Conservation (phyloP, 169 alveolate species). For the Neospora caninum region DNA sequence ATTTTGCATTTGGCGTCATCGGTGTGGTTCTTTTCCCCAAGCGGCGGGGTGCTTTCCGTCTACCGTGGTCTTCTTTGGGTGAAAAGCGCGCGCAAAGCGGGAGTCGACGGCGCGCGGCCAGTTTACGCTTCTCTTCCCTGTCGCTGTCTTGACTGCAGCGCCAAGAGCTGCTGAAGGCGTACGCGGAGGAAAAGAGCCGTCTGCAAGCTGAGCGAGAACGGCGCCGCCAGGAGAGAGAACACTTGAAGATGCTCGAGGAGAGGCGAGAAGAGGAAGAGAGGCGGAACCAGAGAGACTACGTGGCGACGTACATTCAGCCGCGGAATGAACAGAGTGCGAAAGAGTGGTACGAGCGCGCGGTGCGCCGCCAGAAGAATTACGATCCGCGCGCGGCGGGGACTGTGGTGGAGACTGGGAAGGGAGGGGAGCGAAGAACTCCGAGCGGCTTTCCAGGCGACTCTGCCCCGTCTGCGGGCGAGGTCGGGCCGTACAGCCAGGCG, state of each 20-base stretch:
- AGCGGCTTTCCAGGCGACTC: neutral
- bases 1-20: too few species aligned
- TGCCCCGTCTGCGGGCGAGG: neutral
- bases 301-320: constrained; percentile 40
- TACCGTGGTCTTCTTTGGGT: too few species aligned
- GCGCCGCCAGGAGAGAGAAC: neutral
- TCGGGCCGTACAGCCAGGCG: neutral
- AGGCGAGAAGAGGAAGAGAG: neutral
- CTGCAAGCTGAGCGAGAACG: constrained; percentile 24
- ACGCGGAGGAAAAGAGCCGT: constrained; percentile 41
- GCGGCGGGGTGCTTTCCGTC: too few species aligned
- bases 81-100: too few species aligned
- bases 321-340: constrained; percentile 17
- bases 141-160: constrained; percentile 7
- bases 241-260: constrained; percentile 20
- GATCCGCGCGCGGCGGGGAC: constrained; percentile 43
- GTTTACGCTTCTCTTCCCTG: neutral
- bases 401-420: neutral
- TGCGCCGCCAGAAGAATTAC: constrained; percentile 21
- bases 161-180: constrained; percentile 36
- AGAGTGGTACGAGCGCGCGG: constrained; percentile 43
- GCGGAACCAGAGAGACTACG: constrained; percentile 35
- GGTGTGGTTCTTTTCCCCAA: too few species aligned
- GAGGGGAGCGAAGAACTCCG: neutral
- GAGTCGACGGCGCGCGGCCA: too few species aligned